phyloP scores from a whole-genome alignment of 2,329 filamentous ascomycete genomes.

The Diaporthe ilicicola region DNA sequence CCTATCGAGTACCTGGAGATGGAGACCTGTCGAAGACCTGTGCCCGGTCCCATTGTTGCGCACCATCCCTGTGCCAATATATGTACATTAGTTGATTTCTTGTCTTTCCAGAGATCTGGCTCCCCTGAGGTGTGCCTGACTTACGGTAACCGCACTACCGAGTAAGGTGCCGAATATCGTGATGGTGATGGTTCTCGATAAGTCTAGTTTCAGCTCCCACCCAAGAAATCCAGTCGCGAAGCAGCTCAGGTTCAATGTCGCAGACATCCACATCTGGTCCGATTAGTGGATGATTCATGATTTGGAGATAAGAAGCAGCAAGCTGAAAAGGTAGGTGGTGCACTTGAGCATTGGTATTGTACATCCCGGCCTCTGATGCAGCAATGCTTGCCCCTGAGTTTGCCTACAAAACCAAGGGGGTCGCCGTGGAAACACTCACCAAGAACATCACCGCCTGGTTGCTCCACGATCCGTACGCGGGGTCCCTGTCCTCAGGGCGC shows the following conservation, averaged over 20 bases:
- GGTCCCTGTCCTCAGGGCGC: conserved; percentile 52
- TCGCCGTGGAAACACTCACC: not conserved
- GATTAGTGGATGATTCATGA: not conserved
- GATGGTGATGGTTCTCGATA: conserved; percentile 54
- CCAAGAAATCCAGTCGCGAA: conserved; percentile 62
- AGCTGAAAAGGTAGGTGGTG: not conserved
- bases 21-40: conserved; percentile 59
- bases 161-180: conserved; percentile 56
- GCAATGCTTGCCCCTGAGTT: not conserved
- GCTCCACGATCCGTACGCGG: conserved; percentile 46
- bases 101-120: too few species aligned
- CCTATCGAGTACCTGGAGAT: conserved; percentile 59
- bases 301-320: too few species aligned
- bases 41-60: conserved; percentile 58
- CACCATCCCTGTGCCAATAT: conserved; percentile 50
- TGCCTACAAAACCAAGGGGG: not conserved
- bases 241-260: conserved; percentile 60
- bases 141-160: conserved; percentile 49
- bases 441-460: conserved; percentile 59
- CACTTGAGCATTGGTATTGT: too few species aligned
- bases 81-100: not conserved
- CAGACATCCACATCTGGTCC: conserved; percentile 55
- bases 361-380: not conserved
- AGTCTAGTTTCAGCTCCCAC: conserved; percentile 55
- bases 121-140: not conserved